Conservation (phyloP, 495 filamentous ascomycete genomes). For the Trichodelitschia bisporula region DNA sequence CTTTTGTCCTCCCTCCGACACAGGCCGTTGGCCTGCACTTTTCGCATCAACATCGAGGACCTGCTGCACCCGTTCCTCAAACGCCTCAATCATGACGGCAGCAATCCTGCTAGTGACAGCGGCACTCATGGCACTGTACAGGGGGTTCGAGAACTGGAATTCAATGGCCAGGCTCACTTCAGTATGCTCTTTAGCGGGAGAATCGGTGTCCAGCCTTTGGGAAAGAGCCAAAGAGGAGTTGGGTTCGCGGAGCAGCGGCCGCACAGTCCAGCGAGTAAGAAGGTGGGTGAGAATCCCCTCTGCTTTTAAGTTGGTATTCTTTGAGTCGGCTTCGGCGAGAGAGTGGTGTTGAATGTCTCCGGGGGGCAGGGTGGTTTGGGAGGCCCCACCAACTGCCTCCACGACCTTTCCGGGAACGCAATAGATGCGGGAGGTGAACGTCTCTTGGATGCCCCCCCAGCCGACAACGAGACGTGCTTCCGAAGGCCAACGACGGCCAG, state of each 20-base stretch:
- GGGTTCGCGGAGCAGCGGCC: slow-evolving; percentile 5
- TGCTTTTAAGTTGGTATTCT: slow-evolving; percentile 10
- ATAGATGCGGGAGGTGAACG: slow-evolving; percentile 48
- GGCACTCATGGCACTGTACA: slow-evolving; percentile 56
- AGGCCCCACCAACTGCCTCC: slow-evolving; percentile 52
- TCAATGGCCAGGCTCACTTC: slow-evolving; percentile 50
- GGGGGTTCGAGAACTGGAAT: slow-evolving; percentile 63
- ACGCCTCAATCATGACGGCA: slow-evolving; percentile 72
- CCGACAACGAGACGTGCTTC: slow-evolving; percentile 63
- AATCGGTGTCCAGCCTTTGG: slow-evolving; percentile 1
- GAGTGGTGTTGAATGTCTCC: slow-evolving; percentile 16
- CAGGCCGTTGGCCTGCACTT: too few species aligned
- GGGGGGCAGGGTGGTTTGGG: slow-evolving; percentile 16
- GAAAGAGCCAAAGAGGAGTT: neutral
- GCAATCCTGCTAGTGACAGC: slow-evolving; percentile 67
- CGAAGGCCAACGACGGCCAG: slow-evolving; percentile 32
- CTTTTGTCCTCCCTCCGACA: too few species aligned
- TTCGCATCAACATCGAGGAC: too few species aligned
- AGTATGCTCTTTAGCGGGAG: slow-evolving; percentile 24
- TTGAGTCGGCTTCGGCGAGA: slow-evolving; percentile 6
- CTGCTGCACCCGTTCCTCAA: too few species aligned
- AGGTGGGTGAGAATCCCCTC: slow-evolving; percentile 49
- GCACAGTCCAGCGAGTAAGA: slow-evolving; percentile 43
- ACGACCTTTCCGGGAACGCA: slow-evolving; percentile 46
- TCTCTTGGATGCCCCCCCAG: slow-evolving; percentile 59